A percentile compares a stretch with the other conserved stretches of the same genome.
Conservation (phyloP, 495 filamentous ascomycete genomes). For the Pseudevernia furfuracea region DNA sequence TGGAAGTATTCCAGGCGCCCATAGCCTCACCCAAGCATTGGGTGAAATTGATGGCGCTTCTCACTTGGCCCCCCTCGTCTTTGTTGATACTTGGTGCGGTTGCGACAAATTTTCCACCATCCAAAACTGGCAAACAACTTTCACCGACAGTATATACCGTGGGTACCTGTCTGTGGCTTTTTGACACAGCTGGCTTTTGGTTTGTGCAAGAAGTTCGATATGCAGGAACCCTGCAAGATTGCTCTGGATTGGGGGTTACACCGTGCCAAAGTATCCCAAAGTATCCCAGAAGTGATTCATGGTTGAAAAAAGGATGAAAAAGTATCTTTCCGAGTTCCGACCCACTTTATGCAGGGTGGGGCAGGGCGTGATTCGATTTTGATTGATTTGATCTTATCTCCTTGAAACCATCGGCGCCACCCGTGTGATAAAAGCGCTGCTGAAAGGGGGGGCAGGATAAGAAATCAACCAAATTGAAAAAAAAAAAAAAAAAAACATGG, state of each 20-base stretch:
- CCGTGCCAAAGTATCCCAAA: not conserved
- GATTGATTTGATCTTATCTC: not conserved
- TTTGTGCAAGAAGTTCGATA: not conserved
- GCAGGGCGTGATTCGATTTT: not conserved
- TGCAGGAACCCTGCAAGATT: constrained; percentile 1
- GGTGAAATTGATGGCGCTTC: not conserved
- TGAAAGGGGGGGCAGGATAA: not conserved
- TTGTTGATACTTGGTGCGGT: too few species aligned
- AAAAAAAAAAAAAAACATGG: too few species aligned
- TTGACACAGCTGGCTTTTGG: not conserved
- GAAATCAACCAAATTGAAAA: too few species aligned
- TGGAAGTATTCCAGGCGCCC: not conserved
- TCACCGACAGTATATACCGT: not conserved
- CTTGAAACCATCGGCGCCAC: constrained; percentile 5
- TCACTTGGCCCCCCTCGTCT: not conserved
- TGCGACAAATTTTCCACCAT: too few species aligned
- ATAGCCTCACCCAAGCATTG: not conserved
- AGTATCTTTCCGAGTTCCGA: not conserved
- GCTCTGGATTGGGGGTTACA: not conserved
- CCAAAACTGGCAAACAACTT: not conserved
- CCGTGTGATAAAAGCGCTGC: not conserved
- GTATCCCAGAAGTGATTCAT: not conserved
- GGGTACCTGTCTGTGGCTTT: not conserved
- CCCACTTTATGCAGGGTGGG: constrained; percentile 3
- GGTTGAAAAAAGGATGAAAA: not conserved